A percentile compares a stretch with the other conserved stretches of the same genome.
These are phyloP conservation scores for Ustilago curta DNA, from an alignment of 1,284 basidiomycete genomes.

Conservation along the genomic window DNA sequence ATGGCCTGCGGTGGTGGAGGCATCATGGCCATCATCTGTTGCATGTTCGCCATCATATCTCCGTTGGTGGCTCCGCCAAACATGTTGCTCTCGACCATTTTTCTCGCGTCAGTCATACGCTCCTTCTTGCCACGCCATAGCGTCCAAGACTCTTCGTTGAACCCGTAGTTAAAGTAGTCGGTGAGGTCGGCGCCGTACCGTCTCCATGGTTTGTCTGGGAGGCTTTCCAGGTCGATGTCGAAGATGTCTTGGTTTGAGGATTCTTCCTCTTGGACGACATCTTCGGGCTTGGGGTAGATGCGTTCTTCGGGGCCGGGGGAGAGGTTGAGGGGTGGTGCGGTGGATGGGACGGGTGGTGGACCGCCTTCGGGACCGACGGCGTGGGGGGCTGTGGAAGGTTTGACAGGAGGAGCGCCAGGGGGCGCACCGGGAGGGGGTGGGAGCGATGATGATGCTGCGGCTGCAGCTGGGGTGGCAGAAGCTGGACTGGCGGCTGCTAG, in stretches of 20 bases:
- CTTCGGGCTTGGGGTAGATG: conserved; percentile 63
- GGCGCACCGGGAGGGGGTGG: conserved; percentile 12
- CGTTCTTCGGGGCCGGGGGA: conserved; percentile 49
- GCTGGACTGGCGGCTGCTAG: conserved; percentile 44
- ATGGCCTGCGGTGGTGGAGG: conserved; percentile 51
- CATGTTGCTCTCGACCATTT: conserved; percentile 69
- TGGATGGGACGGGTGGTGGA: conserved; percentile 62
- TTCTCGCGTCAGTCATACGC: conserved; percentile 82
- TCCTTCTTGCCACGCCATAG: conserved; percentile 87
- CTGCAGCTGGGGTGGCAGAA: conserved; percentile 12
- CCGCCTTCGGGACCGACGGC: conserved; percentile 47
- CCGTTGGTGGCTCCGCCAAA: conserved; percentile 22
- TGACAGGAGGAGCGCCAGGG: conserved; percentile 20
- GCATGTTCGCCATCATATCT: conserved; percentile 40
- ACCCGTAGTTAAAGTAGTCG: conserved; percentile 99
- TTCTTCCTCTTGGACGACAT: conserved; percentile 67
- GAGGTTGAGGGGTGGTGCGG: conserved; percentile 55
- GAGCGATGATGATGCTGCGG: conserved; percentile 16
- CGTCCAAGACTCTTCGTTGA: conserved; percentile 95
- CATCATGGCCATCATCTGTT: conserved; percentile 53
- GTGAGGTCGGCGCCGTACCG: conserved; percentile 90
- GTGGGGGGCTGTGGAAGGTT: conserved; percentile 8
- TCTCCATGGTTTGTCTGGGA: conserved; percentile 88
- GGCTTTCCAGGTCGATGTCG: conserved; percentile 84
- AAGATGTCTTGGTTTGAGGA: conserved; percentile 74